A percentile compares a stretch with the other conserved stretches of the same genome.
Evolutionary conservation across 331 rosid genomes (phyloP).

Genomic region (Quercus lobata): DNA sequence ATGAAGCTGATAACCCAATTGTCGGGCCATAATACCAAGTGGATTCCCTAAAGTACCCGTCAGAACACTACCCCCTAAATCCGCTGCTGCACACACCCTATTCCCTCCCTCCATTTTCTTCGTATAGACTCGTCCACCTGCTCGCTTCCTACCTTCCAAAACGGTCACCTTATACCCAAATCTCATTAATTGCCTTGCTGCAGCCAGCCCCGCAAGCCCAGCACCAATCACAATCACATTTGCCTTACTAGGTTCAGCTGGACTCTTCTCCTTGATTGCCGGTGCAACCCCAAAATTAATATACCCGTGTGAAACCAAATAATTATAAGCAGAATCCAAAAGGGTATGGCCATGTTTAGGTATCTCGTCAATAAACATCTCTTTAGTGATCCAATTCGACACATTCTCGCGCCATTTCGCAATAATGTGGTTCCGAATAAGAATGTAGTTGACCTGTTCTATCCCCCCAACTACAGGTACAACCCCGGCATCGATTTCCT

Average conservation of each 20-base stretch:
- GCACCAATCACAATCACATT: conserved; percentile 73
- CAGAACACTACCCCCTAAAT: conserved; percentile 97
- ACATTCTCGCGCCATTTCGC: conserved; percentile 94
- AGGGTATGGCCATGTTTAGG: conserved; percentile 61
- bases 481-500: conserved; percentile 78
- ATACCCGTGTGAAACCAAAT: conserved; percentile 70
- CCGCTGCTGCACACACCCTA: conserved; percentile 82
- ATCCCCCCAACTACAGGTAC: conserved; percentile 77
- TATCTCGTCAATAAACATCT: conserved; percentile 56
- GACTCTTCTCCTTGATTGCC: conserved; percentile 54
- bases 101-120: conserved; percentile 95
- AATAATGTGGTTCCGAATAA: conserved; percentile 82
- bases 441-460: conserved; percentile 89
- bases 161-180: conserved; percentile 84
- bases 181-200: conserved; percentile 81
- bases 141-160: conserved; percentile 84
- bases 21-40: conserved; percentile 83
- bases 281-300: conserved; percentile 80
- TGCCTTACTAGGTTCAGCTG: conserved; percentile 48
- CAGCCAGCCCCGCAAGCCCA: conserved; percentile 87
- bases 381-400: conserved; percentile 68
- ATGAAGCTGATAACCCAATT: conserved; percentile 72
- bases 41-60: conserved; percentile 92
- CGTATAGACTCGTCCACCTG: conserved; percentile 81
- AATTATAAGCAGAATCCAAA: conserved; percentile 70